phyloP scores from a whole-genome alignment of 345 rosid species.

The Draba incana region DNA sequence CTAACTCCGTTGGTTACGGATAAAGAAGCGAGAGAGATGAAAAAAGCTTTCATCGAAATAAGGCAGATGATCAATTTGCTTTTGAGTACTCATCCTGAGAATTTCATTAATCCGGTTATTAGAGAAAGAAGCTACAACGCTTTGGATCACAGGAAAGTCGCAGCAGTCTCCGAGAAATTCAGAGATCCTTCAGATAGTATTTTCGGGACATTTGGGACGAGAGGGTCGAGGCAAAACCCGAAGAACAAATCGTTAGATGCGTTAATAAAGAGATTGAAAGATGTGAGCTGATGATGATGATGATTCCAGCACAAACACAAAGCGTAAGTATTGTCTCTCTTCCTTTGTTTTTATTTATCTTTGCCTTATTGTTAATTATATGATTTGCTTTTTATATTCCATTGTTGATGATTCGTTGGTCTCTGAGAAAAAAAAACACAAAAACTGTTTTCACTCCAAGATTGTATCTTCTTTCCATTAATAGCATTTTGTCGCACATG shows the following conservation, averaged over 20 bases:
- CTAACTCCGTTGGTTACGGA: conserved; percentile 67
- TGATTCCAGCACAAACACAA: conserved; percentile 27
- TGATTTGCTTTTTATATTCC: conserved; percentile 41
- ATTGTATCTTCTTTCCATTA: conserved; percentile 20
- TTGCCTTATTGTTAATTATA: conserved; percentile 42
- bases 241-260: conserved; percentile 93
- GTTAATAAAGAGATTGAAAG: conserved; percentile 87
- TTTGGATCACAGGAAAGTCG: conserved; percentile 82
- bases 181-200: conserved; percentile 88
- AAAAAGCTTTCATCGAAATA: conserved; percentile 73
- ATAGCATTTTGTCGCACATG: conserved; percentile 22
- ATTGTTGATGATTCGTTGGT: conserved; percentile 43
- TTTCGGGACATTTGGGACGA: conserved; percentile 87
- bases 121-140: conserved; percentile 84
- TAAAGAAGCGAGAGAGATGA: conserved; percentile 81
- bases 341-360: conserved; percentile 34
- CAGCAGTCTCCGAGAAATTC: conserved; percentile 79
- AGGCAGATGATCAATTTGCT: conserved; percentile 85
- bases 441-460: conserved; percentile 23
- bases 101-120: conserved; percentile 80
- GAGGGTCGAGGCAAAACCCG: conserved; percentile 84
- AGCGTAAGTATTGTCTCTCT: conserved; percentile 31
- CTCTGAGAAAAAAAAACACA: conserved; percentile 15
- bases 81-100: conserved; percentile 89
- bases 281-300: conserved; percentile 61